Evolutionary conservation across 2,329 filamentous ascomycete genomes (phyloP).

Genomic region (Xylaria sp.): DNA sequence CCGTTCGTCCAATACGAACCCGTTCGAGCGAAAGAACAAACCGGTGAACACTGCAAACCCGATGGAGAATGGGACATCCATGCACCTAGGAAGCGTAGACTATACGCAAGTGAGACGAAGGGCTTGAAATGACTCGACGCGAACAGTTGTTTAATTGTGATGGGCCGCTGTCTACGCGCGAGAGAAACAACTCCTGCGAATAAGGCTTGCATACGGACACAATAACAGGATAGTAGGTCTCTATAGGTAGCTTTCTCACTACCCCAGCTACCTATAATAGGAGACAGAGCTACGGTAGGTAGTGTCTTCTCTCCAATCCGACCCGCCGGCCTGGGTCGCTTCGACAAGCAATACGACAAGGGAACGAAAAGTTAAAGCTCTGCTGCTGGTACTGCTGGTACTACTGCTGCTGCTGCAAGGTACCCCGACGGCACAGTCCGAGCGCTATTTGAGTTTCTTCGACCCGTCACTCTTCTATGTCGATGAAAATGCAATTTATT

Average conservation of each 20-base stretch:
- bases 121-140: not conserved
- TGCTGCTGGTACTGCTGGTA: not conserved
- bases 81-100: not conserved
- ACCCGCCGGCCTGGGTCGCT: slow-evolving; percentile 24
- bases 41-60: not conserved
- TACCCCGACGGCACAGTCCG: slow-evolving; percentile 26
- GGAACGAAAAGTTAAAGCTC: not conserved
- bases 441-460: not conserved
- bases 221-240: not conserved
- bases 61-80: slow-evolving; percentile 3
- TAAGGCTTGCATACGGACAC: not conserved
- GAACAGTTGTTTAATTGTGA: not conserved
- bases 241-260: not conserved
- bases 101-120: slow-evolving; percentile 1
- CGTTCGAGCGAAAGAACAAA: not conserved
- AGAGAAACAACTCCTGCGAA: not conserved
- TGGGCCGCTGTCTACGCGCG: not conserved
- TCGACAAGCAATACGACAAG: slow-evolving; percentile 7
- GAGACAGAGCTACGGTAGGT: slow-evolving; percentile 9
- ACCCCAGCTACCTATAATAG: not conserved
- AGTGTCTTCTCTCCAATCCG: slow-evolving; percentile 5
- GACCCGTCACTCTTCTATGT: not conserved
- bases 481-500: slow-evolving; percentile 13
- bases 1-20: not conserved
- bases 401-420: slow-evolving; percentile 28